phyloP scores from a whole-genome alignment of 148 eudicot species.

The Heliamphora exappendiculata region DNA sequence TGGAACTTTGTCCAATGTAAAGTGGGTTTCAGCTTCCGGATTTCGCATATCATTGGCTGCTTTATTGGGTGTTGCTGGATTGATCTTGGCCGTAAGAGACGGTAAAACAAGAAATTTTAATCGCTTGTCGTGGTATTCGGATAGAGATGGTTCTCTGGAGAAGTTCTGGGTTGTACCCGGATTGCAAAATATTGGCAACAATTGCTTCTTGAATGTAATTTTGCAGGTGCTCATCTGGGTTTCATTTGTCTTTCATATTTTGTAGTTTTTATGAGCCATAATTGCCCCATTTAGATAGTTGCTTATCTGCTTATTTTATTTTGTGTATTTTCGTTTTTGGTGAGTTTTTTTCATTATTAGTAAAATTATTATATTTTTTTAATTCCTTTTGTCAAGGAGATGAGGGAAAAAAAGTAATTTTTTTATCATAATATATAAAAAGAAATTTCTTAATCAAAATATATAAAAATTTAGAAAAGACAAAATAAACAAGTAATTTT shows the following conservation, averaged over 20 bases:
- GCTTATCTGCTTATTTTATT: too few species aligned
- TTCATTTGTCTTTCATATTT: neutral
- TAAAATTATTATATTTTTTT: too few species aligned
- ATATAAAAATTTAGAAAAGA: too few species aligned
- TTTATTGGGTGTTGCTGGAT: constrained; percentile 50
- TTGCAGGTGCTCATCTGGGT: constrained; percentile 50
- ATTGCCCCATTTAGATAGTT: too few species aligned
- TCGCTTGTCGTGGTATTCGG: constrained; percentile 20
- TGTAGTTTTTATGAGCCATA: neutral
- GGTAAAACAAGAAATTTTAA: constrained; percentile 31
- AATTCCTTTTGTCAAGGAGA: too few species aligned
- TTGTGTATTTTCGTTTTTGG: too few species aligned
- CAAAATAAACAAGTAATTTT: too few species aligned
- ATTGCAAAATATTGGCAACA: constrained; percentile 81
- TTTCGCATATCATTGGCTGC: constrained; percentile 42
- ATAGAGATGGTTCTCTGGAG: constrained; percentile 15
- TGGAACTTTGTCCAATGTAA: constrained; percentile 24
- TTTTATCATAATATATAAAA: too few species aligned
- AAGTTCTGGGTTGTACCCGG: constrained; percentile 55
- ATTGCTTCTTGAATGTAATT: constrained; percentile 88
- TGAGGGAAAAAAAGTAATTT: too few species aligned
- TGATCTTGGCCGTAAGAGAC: constrained; percentile 39
- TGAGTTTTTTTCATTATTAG: too few species aligned
- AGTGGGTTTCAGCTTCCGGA: constrained; percentile 46
- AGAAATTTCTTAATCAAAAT: too few species aligned